These are phyloP conservation scores for Lactarius indigo DNA, from an alignment of 768 basidiomycete species.

Conservation along the genomic window DNA sequence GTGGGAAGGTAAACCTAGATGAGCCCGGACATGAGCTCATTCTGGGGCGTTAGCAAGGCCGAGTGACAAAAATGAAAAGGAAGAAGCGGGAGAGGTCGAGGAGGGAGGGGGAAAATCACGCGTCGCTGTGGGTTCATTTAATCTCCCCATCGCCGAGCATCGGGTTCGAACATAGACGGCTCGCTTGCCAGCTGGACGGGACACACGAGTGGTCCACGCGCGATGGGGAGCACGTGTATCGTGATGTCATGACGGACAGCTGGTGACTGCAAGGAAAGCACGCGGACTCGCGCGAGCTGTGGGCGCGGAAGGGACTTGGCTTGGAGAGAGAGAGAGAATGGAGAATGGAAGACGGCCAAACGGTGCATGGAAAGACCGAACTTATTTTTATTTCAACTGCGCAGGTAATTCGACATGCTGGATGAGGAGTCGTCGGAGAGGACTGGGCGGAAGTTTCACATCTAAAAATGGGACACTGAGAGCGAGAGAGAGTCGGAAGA, in stretches of 20 bases:
- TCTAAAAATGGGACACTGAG: neutral
- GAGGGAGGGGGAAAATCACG: neutral
- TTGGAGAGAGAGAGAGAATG: neutral
- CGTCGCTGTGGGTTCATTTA: neutral
- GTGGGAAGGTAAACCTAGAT: neutral
- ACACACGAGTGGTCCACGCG: neutral
- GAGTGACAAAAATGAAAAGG: neutral
- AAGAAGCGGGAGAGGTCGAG: neutral
- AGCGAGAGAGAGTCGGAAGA: neutral
- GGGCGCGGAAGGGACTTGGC: neutral
- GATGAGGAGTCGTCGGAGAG: neutral
- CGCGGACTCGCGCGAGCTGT: neutral
- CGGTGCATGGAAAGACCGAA: neutral
- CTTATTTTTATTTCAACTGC: neutral
- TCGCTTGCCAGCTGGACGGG: neutral
- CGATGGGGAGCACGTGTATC: constrained; percentile 5
- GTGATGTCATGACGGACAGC: neutral
- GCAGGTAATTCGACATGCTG: neutral
- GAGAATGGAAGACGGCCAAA: neutral
- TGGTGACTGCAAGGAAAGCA: neutral
- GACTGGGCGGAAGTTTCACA: neutral
- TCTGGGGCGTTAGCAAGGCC: constrained; percentile 3
- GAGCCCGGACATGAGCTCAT: constrained; percentile 22
- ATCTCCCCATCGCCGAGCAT: neutral
- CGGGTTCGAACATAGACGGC: neutral